Conservation (phyloP, 768 basidiomycete species). For the Lentinula aciculospora region DNA sequence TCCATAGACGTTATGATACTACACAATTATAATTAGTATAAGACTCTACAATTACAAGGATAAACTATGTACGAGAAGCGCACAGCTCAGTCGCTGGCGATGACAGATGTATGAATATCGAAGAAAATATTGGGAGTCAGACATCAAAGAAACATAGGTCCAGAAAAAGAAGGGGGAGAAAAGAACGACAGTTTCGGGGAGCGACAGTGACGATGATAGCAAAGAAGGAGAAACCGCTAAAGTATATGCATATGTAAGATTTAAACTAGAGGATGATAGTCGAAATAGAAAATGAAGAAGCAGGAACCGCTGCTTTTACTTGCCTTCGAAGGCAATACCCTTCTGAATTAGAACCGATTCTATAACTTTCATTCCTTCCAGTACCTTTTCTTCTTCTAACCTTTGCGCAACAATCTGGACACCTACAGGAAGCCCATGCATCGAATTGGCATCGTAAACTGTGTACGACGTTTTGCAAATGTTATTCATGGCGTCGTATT, state of each 20-base stretch:
- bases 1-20: background rate
- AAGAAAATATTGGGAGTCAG: background rate
- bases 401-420: slow-evolving; percentile 59
- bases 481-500: slow-evolving; percentile 26
- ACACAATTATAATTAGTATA: background rate
- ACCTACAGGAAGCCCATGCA: slow-evolving; percentile 65
- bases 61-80: background rate
- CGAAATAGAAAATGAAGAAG: background rate
- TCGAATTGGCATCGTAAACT: slow-evolving; percentile 53
- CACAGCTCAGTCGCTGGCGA: background rate
- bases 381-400: slow-evolving; percentile 68
- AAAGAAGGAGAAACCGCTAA: background rate
- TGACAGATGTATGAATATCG: background rate
- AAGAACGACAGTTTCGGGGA: background rate
- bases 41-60: background rate
- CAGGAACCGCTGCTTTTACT: background rate
- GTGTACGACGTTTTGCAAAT: slow-evolving; percentile 35
- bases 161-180: background rate
- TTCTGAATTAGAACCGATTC: slow-evolving; percentile 16
- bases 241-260: background rate
- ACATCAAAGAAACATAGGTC: background rate
- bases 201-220: background rate
- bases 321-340: slow-evolving; percentile 10
- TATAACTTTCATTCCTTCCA: slow-evolving; percentile 62
- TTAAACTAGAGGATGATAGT: background rate